A percentile compares a stretch with the other conserved stretches of the same genome.
phyloP scores from a whole-genome alignment of 2,329 filamentous ascomycete genomes.

The Penicillium polonicum region DNA sequence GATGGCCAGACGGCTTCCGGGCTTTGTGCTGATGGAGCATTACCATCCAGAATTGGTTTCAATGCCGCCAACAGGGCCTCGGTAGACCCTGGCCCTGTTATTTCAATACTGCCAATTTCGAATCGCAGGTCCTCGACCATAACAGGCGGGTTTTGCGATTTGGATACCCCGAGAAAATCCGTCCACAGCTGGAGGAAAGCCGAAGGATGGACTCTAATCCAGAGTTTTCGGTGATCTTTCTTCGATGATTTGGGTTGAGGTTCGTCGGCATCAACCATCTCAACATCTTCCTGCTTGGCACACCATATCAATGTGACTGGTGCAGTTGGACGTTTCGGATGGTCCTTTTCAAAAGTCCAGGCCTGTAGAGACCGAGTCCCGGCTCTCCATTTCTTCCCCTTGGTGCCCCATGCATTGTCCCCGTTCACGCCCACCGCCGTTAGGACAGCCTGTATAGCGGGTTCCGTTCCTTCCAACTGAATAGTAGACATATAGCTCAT shows the following conservation, averaged over 20 bases:
- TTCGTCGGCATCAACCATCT: slow-evolving; percentile 36
- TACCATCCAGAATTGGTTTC: slow-evolving; percentile 43
- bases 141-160: slow-evolving; percentile 61
- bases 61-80: slow-evolving; percentile 73
- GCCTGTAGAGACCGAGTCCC: slow-evolving; percentile 59
- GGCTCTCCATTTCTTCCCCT: slow-evolving; percentile 68
- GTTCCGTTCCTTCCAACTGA: slow-evolving; percentile 65
- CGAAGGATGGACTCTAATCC: slow-evolving; percentile 79
- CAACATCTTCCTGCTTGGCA: slow-evolving; percentile 42
- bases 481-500: slow-evolving; percentile 92
- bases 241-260: slow-evolving; percentile 17
- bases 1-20: slow-evolving; percentile 44
- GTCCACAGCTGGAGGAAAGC: slow-evolving; percentile 66
- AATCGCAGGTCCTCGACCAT: slow-evolving; percentile 66
- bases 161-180: slow-evolving; percentile 58
- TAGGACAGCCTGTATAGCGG: slow-evolving; percentile 65
- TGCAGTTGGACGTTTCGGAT: slow-evolving; percentile 60
- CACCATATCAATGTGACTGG: slow-evolving; percentile 77
- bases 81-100: slow-evolving; percentile 72
- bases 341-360: slow-evolving; percentile 59
- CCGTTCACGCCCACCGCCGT: slow-evolving; percentile 61
- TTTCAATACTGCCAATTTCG: slow-evolving; percentile 70
- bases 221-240: slow-evolving; percentile 53
- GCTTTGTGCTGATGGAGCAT: slow-evolving; percentile 25
- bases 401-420: slow-evolving; percentile 61